Conservation (phyloP, 2,329 filamentous ascomycete genomes). For the Aspergillus sp. region DNA sequence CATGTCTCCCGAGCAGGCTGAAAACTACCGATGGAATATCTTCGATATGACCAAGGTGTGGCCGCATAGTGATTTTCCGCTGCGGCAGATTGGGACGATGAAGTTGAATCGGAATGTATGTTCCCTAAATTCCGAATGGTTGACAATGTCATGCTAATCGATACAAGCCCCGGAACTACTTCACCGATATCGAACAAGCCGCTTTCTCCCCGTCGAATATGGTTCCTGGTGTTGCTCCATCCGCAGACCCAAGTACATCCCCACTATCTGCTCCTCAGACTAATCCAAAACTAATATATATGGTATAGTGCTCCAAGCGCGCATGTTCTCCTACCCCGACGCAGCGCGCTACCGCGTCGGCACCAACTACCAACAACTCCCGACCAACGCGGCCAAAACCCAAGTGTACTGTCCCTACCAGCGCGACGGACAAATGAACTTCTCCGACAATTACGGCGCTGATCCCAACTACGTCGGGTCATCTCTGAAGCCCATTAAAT, state of each 20-base stretch:
- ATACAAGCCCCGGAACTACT: slow-evolving; percentile 13
- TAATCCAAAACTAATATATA: no score
- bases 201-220: slow-evolving; percentile 8
- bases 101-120: slow-evolving; percentile 16
- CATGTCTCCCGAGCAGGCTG: slow-evolving; percentile 11
- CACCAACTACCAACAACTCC: slow-evolving; percentile 45
- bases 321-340: slow-evolving; percentile 64
- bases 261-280: no score
- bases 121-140: no score
- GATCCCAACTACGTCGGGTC: not conserved
- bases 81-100: slow-evolving; percentile 17
- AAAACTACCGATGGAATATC: slow-evolving; percentile 10
- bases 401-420: not conserved
- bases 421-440: not conserved
- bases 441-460: not conserved
- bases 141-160: no score
- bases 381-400: slow-evolving; percentile 14
- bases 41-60: slow-evolving; percentile 11
- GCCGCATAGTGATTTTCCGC: not conserved
- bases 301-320: slow-evolving; percentile 56
- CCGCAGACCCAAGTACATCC: slow-evolving; percentile 57
- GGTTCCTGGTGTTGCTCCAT: slow-evolving; percentile 63
- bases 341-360: slow-evolving; percentile 46
- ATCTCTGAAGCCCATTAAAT: not conserved
- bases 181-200: slow-evolving; percentile 14